These are phyloP conservation scores for Globisporangium recalcitrans DNA, from an alignment of 352 stramenopile species.

Conservation along the genomic window DNA sequence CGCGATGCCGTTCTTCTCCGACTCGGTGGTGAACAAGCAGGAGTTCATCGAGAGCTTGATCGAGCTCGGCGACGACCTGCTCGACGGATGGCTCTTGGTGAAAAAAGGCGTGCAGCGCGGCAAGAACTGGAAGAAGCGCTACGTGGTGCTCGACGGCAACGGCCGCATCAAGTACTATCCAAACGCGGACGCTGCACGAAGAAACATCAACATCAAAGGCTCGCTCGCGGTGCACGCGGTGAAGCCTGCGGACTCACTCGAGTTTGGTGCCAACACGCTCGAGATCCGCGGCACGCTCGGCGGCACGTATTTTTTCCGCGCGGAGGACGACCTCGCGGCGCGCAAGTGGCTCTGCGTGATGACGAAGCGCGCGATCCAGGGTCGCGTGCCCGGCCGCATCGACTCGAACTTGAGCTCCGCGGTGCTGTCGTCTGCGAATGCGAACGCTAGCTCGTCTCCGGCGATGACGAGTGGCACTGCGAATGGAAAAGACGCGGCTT, in stretches of 20 bases:
- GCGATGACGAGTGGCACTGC: not conserved
- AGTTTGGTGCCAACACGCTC: constrained; percentile 72
- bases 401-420: constrained; percentile 46
- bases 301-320: constrained; percentile 78
- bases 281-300: constrained; percentile 70
- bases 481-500: not conserved
- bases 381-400: constrained; percentile 57
- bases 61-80: constrained; percentile 55
- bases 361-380: constrained; percentile 78
- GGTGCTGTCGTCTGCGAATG: constrained; percentile 13
- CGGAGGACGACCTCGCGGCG: constrained; percentile 70
- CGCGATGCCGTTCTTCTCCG: constrained; percentile 69
- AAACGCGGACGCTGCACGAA: constrained; percentile 68
- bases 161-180: constrained; percentile 76
- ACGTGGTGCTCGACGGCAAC: constrained; percentile 67
- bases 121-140: constrained; percentile 85
- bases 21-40: constrained; percentile 65
- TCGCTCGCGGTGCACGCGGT: constrained; percentile 72
- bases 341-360: constrained; percentile 79
- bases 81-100: constrained; percentile 77
- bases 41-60: constrained; percentile 69
- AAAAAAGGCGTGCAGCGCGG: constrained; percentile 68
- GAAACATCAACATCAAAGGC: constrained; percentile 75
- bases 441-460: not conserved
- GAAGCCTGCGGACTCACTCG: constrained; percentile 62